Evolutionary conservation across 2,329 filamentous ascomycete genomes (phyloP).

Genomic region (Fusarium graminum): DNA sequence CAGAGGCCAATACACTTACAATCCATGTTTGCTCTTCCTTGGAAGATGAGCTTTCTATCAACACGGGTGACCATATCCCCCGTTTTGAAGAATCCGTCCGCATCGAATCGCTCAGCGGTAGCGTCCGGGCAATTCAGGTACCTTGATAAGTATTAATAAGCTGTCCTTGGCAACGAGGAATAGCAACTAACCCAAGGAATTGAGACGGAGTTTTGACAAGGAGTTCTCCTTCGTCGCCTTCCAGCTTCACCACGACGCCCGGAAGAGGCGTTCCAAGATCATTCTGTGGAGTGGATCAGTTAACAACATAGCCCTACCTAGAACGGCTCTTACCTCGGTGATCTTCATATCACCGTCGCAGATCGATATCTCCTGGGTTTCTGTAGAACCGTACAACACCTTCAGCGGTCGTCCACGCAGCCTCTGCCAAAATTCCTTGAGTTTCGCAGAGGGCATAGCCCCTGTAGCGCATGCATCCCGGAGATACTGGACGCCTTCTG

Average conservation of each 20-base stretch:
- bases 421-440: constrained; percentile 4
- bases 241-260: not conserved
- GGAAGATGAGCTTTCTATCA: not conserved
- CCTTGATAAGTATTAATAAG: no score
- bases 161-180: no score
- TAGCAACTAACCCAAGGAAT: no score
- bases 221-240: not conserved
- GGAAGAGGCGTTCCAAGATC: not conserved
- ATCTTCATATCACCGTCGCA: not conserved
- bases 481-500: not conserved
- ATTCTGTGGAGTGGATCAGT: not conserved
- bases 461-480: constrained; percentile 2
- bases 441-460: not conserved
- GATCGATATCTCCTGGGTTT: constrained; percentile 4
- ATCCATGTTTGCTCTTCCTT: constrained; percentile 11
- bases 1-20: not conserved
- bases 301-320: rapidly evolving
- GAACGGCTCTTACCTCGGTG: not conserved
- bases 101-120: not conserved
- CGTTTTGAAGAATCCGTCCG: constrained; percentile 4
- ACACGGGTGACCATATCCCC: not conserved
- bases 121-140: not conserved
- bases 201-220: not conserved
- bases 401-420: not conserved
- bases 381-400: constrained; percentile 3